These are phyloP conservation scores for Xylaria sp. DNA, from an alignment of 2,329 filamentous ascomycete genomes.

Conservation along the genomic window DNA sequence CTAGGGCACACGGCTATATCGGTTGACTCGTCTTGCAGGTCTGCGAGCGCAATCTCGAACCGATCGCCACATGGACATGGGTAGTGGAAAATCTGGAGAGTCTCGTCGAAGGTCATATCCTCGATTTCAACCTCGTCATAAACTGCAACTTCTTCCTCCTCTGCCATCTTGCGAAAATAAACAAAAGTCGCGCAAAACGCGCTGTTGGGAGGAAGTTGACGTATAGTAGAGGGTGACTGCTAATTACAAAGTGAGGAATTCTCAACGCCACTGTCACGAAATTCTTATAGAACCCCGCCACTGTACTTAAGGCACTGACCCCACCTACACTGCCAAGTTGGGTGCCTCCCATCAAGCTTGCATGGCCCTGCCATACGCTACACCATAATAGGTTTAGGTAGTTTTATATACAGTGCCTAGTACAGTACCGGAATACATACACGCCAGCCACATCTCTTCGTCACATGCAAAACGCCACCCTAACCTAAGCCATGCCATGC, in stretches of 20 bases:
- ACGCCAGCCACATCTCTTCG: conserved; percentile 27
- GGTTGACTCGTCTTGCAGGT: conserved; percentile 82
- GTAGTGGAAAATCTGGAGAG: conserved; percentile 90
- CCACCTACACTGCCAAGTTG: background rate
- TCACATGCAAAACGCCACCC: conserved; percentile 49
- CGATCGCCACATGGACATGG: conserved; percentile 97
- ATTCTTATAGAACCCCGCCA: conserved; percentile 33
- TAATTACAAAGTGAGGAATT: background rate
- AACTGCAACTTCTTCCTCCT: conserved; percentile 72
- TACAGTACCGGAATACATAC: background rate
- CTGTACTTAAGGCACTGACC: conserved; percentile 11
- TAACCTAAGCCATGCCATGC: conserved; percentile 27
- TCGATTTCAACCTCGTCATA: conserved; percentile 99
- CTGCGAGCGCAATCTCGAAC: conserved; percentile 88
- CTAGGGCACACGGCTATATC: conserved; percentile 98
- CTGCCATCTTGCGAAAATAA: conserved; percentile 59
- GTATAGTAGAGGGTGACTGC: background rate
- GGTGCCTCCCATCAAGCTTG: no score
- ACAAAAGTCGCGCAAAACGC: background rate
- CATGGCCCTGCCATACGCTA: no score
- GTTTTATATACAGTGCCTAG: no score
- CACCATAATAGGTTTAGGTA: background rate
- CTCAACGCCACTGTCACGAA: conserved; percentile 27
- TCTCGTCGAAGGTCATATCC: conserved; percentile 91
- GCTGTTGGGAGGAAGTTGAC: background rate